A percentile compares a stretch with the other conserved stretches of the same genome.
Conservation (phyloP, 176 grass and related monocot species). For the Musa beccarii region DNA sequence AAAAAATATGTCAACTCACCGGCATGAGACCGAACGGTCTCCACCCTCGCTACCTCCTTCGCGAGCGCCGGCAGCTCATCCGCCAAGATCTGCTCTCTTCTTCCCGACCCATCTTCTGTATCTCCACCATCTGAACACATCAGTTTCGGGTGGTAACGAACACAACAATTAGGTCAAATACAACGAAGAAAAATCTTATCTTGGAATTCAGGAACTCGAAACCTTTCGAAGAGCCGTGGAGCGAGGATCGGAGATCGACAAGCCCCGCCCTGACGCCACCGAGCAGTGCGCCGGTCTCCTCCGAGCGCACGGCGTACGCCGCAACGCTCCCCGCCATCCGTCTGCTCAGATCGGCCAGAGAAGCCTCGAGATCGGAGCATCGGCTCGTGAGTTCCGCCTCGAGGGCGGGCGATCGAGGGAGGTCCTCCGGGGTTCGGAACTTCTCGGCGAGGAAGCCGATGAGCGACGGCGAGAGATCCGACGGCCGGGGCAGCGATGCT, state of each 20-base stretch:
- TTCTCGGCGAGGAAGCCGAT: conserved; percentile 39
- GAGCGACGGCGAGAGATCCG: conserved; percentile 21
- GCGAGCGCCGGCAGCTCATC: conserved; percentile 67
- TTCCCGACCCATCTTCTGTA: conserved; percentile 17
- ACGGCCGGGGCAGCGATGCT: conserved; percentile 6
- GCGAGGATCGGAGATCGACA: conserved; percentile 26
- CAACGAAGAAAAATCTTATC: neutral
- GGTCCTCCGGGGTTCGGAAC: conserved; percentile 44
- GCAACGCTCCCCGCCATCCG: conserved; percentile 21
- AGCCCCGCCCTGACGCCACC: conserved; percentile 34
- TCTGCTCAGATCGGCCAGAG: conserved; percentile 28
- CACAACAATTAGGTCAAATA: neutral
- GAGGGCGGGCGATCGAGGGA: conserved; percentile 40
- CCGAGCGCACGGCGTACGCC: conserved; percentile 30
- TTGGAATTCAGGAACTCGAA: neutral
- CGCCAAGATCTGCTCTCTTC: conserved; percentile 31
- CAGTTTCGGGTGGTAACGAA: neutral
- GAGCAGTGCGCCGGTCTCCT: conserved; percentile 27
- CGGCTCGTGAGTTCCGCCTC: conserved; percentile 44
- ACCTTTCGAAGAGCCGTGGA: conserved; percentile 23
- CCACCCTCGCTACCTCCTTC: conserved; percentile 70
- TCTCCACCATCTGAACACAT: conserved; percentile 21
- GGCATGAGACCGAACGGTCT: conserved; percentile 57
- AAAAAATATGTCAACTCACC: conserved; percentile 19
- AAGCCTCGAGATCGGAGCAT: conserved; percentile 59